phyloP scores from a whole-genome alignment of 1,284 basidiomycete genomes.

The Ustilago tritici region DNA sequence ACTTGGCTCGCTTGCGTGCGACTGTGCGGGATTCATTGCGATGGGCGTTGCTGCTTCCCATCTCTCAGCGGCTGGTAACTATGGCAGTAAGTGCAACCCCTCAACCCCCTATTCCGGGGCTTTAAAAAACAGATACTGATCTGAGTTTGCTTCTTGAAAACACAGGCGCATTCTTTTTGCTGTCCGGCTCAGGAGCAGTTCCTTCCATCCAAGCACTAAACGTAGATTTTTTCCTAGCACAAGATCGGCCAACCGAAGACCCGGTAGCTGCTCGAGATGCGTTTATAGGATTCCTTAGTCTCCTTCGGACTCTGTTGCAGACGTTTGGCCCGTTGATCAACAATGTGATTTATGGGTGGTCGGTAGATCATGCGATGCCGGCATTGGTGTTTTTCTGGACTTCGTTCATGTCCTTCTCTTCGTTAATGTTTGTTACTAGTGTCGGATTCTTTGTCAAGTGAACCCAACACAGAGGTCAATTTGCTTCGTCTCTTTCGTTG shows the following conservation, averaged over 20 bases:
- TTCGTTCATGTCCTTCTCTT: slow-evolving; percentile 6
- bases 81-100: slow-evolving; percentile 22
- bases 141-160: neutral
- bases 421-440: slow-evolving; percentile 20
- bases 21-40: slow-evolving; percentile 21
- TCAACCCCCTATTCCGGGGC: neutral
- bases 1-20: slow-evolving; percentile 16
- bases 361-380: slow-evolving; percentile 24
- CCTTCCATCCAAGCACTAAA: slow-evolving; percentile 35
- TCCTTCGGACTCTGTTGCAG: slow-evolving; percentile 12
- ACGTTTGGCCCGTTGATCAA: slow-evolving; percentile 35
- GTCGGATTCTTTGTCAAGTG: slow-evolving; percentile 9
- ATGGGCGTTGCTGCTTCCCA: slow-evolving; percentile 34
- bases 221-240: slow-evolving; percentile 44
- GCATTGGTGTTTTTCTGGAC: slow-evolving; percentile 37
- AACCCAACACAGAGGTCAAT: neutral
- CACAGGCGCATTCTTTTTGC: slow-evolving; percentile 18
- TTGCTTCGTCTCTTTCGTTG: neutral
- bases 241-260: slow-evolving; percentile 30
- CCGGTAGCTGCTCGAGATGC: slow-evolving; percentile 36
- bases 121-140: too few species aligned
- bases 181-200: slow-evolving; percentile 20
- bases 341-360: slow-evolving; percentile 36
- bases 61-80: slow-evolving; percentile 22
- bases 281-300: slow-evolving; percentile 36